These are phyloP conservation scores for Tritrichomonas foetus DNA, from an alignment of 208 protist species.

Conservation along the genomic window DNA sequence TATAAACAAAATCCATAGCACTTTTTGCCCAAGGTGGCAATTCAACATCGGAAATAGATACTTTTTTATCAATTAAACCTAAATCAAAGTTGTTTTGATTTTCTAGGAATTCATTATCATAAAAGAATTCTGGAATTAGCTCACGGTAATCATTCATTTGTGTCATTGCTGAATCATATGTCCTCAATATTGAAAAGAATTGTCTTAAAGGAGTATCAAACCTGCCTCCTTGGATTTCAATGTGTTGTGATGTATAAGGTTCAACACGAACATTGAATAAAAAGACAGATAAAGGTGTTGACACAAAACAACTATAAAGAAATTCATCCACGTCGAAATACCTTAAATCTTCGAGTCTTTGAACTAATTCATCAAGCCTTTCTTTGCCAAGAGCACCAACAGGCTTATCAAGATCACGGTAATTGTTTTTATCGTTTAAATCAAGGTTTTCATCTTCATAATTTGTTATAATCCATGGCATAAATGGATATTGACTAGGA, in stretches of 20 bases:
- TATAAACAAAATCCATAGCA: background rate
- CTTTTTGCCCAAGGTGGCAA: background rate
- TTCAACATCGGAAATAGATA: background rate
- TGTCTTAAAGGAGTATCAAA: background rate
- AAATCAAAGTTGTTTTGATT: constrained; percentile 58
- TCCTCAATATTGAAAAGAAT: background rate
- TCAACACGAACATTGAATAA: background rate
- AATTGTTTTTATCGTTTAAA: background rate
- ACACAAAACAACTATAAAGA: background rate
- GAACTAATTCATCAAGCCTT: background rate
- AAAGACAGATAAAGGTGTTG: background rate
- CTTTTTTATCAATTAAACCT: constrained; percentile 46
- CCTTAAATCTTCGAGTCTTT: background rate
- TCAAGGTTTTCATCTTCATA: background rate
- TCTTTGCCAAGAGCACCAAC: background rate
- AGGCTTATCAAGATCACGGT: background rate
- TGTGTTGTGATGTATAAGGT: background rate
- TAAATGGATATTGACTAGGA: background rate
- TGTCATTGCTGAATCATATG: background rate
- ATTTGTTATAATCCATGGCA: background rate
- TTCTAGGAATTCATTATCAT: constrained; percentile 56
- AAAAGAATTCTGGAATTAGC: constrained; percentile 66
- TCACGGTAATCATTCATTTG: constrained; percentile 39
- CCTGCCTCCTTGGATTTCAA: background rate
- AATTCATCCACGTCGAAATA: background rate